Base-by-base conservation (phyloP, 2,329 filamentous ascomycete genomes). In the Cordyceps cateniannulata region DNA sequence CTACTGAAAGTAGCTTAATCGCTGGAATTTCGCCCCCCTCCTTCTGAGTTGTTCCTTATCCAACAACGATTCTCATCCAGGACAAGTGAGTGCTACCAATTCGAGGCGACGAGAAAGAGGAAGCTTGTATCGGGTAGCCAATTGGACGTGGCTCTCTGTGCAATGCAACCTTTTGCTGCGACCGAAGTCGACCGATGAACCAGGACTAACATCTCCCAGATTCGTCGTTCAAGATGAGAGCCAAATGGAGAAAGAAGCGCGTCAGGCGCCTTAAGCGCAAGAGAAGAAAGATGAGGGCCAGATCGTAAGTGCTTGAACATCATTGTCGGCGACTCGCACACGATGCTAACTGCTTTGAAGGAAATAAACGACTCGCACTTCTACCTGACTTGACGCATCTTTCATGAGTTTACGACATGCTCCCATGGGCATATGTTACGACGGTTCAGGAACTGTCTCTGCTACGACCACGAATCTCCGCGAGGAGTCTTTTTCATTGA, bases 161-260 rank as follows among this genome's bases (percentile, higher is more conserved):
- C 40, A 47, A 52, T 45, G 49, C 38, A 27, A 38, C 38, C 24
- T 35, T 8, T 29, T 55, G 27, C 35, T 50, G 42, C 24, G 8
- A 32, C 29, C 16, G 24, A 27, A 20, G 18, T 5, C 14, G 10
- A 12, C 5, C 9, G 29, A 9, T 5, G 38, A 53, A 35, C n/a
- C 18, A 32, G 47, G 9, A 65, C 69, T 68, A 67, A 69, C 64
- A 59, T 52, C 50, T 53, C 58, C 57, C 65, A 71, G 69, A 66
- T 66, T 69, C 68, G 68, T 71, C 70, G 76, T 80, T 81, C 82
- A 86, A 81, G 81, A 86, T 87, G 85, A 84, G 93, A 95, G 93
- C 92, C 78, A 98, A 98, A 86, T 98, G 95, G 95, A 95, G 93
- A 86, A 99, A 99, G 90, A 99, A 99, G 93, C 87, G 95, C 80